These are phyloP conservation scores for Fusarium camptoceras DNA, from an alignment of 2,329 filamentous ascomycete genomes.

Conservation along the genomic window DNA sequence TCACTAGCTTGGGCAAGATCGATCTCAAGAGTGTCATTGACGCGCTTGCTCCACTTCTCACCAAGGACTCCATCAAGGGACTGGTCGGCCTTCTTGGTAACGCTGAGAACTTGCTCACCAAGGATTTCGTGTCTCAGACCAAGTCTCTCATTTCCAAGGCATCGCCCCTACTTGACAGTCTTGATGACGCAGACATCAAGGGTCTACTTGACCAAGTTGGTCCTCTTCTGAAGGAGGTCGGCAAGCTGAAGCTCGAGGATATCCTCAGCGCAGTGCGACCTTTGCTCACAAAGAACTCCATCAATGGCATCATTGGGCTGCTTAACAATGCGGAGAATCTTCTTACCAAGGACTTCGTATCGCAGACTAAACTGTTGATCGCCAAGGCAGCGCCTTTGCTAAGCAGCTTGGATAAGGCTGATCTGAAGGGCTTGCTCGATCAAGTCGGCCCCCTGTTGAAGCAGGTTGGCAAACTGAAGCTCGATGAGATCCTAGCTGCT, in stretches of 20 bases:
- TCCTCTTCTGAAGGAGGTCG: constrained; percentile 50
- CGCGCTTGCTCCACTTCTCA: constrained; percentile 43
- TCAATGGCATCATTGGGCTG: constrained; percentile 50
- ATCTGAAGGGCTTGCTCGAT: constrained; percentile 48
- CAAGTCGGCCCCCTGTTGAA: constrained; percentile 52
- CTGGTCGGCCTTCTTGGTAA: constrained; percentile 50
- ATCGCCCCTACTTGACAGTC: constrained; percentile 48
- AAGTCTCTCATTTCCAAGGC: constrained; percentile 45
- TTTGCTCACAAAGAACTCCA: constrained; percentile 48
- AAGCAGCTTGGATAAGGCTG: constrained; percentile 49
- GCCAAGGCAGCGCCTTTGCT: constrained; percentile 49
- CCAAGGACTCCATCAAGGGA: constrained; percentile 49
- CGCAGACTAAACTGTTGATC: constrained; percentile 42
- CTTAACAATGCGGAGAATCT: constrained; percentile 50
- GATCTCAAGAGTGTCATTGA: constrained; percentile 51
- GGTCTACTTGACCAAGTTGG: constrained; percentile 48
- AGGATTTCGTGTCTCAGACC: constrained; percentile 39
- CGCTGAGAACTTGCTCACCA: constrained; percentile 45
- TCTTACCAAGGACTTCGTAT: constrained; percentile 45
- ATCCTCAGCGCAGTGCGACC: constrained; percentile 47
- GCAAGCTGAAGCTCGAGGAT: constrained; percentile 48
- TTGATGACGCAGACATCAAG: constrained; percentile 52
- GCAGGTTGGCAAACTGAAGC: constrained; percentile 49
- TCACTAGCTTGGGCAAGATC: constrained; percentile 48
- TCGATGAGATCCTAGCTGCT: constrained; percentile 46